Conservation (phyloP, 23 red algal species). For the Gracilariopsis chorda region DNA sequence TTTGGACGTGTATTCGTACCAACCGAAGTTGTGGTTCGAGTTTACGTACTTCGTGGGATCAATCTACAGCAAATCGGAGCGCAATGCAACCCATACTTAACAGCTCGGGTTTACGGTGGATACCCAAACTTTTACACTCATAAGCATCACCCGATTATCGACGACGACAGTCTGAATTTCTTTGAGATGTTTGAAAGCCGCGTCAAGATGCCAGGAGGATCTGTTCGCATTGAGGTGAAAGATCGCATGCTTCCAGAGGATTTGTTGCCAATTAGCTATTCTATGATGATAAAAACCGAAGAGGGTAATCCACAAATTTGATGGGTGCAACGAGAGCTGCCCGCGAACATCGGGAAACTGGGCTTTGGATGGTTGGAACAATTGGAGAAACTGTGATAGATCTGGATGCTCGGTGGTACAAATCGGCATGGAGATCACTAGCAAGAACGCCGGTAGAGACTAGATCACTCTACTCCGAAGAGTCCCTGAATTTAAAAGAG, state of each 20-base stretch:
- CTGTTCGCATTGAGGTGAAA: slow-evolving; percentile 82
- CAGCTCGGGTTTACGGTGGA: slow-evolving; percentile 68
- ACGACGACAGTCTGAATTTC: slow-evolving; percentile 84
- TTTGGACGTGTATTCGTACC: slow-evolving; percentile 78
- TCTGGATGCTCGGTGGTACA: slow-evolving; percentile 91
- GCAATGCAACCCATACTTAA: slow-evolving; percentile 78
- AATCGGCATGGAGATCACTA: slow-evolving; percentile 73
- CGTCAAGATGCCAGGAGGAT: slow-evolving; percentile 82
- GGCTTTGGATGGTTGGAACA: slow-evolving; percentile 75
- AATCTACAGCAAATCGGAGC: slow-evolving; percentile 72
- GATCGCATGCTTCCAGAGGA: slow-evolving; percentile 77
- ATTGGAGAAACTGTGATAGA: slow-evolving; percentile 95
- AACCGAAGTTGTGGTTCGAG: slow-evolving; percentile 77
- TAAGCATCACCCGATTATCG: slow-evolving; percentile 63
- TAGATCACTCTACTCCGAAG: slow-evolving; percentile 66
- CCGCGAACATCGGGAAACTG: slow-evolving; percentile 69
- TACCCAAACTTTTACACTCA: slow-evolving; percentile 76
- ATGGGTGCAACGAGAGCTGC: slow-evolving; percentile 50
- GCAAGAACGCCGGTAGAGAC: slow-evolving; percentile 75
- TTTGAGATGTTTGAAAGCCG: slow-evolving; percentile 85
- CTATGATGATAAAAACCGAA: slow-evolving; percentile 31
- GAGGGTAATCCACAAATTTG: slow-evolving; percentile 41
- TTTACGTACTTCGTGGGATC: slow-evolving; percentile 73
- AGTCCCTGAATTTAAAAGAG: slow-evolving; percentile 71
- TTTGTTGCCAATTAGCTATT: slow-evolving; percentile 60